phyloP scores from a whole-genome alignment of 805 yeast species.

The Saturnispora kantuleensis region DNA sequence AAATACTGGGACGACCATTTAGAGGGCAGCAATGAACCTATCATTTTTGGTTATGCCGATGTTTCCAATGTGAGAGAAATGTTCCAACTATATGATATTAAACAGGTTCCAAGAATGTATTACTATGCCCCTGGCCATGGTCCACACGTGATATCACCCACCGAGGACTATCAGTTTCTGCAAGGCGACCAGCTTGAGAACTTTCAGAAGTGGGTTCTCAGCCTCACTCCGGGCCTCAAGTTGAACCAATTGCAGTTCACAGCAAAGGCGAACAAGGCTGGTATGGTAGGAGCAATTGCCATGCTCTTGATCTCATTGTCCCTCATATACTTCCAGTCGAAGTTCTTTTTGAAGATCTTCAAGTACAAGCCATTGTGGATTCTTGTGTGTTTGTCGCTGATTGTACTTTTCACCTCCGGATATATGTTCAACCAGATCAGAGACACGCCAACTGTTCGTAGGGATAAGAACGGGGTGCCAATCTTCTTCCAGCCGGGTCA shows the following conservation, averaged over 20 bases:
- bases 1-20: constrained; percentile 41
- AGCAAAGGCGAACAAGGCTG: constrained; percentile 5
- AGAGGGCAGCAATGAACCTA: constrained; percentile 11
- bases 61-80: constrained; percentile 45
- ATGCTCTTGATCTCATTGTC: constrained; percentile 24
- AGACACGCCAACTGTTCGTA: constrained; percentile 51
- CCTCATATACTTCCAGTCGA: constrained; percentile 21
- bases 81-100: constrained; percentile 45
- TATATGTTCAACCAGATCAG: constrained; percentile 91
- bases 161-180: constrained; percentile 36
- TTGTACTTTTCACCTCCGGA: constrained; percentile 72
- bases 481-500: constrained; percentile 46
- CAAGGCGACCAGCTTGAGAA: constrained; percentile 31
- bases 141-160: constrained; percentile 17
- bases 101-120: constrained; percentile 71
- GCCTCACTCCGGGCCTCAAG: constrained; percentile 5
- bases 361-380: constrained; percentile 64
- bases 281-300: constrained; percentile 28
- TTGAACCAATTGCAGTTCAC: constrained; percentile 1
- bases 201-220: constrained; percentile 10
- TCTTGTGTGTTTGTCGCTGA: constrained; percentile 46
- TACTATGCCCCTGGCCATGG: constrained; percentile 21
- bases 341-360: constrained; percentile 32
- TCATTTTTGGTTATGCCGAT: constrained; percentile 71
- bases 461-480: constrained; percentile 28